Conservation (phyloP, 2,329 filamentous ascomycete species). For the Metarhizium album region DNA sequence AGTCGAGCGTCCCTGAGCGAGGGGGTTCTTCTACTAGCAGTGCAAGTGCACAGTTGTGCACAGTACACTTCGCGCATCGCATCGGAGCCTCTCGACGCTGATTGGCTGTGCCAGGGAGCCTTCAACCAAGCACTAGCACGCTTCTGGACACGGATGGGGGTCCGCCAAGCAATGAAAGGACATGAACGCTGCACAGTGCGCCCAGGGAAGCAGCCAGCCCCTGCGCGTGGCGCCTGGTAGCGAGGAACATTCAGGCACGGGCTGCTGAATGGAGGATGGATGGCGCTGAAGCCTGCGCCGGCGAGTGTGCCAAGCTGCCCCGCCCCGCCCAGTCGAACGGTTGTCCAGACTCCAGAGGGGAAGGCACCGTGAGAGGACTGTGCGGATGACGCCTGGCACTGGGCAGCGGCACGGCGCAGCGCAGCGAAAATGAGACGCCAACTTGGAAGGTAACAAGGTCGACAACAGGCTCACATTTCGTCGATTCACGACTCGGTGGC, state of each 20-base stretch:
- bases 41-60: neutral
- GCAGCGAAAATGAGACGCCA: no score
- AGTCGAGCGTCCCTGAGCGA: no score
- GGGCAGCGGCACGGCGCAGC: no score
- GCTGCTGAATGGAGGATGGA: no score
- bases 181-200: conserved; percentile 9
- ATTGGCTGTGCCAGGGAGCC: neutral
- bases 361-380: no score
- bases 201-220: neutral
- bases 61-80: neutral
- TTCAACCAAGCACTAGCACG: conserved; percentile 5
- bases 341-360: no score
- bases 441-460: no score
- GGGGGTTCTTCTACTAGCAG: no score
- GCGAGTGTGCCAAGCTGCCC: neutral
- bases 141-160: conserved; percentile 1
- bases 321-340: neutral
- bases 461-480: no score
- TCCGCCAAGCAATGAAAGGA: neutral
- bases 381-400: no score
- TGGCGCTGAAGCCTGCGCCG: neutral
- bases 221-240: neutral
- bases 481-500: no score
- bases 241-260: conserved; percentile 1
- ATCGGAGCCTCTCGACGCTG: neutral